Evolutionary conservation across 2,329 filamentous ascomycete species (phyloP), one percentile per base, ranked within the genome.

Genomic region (Hypoxylon sp.): DNA sequence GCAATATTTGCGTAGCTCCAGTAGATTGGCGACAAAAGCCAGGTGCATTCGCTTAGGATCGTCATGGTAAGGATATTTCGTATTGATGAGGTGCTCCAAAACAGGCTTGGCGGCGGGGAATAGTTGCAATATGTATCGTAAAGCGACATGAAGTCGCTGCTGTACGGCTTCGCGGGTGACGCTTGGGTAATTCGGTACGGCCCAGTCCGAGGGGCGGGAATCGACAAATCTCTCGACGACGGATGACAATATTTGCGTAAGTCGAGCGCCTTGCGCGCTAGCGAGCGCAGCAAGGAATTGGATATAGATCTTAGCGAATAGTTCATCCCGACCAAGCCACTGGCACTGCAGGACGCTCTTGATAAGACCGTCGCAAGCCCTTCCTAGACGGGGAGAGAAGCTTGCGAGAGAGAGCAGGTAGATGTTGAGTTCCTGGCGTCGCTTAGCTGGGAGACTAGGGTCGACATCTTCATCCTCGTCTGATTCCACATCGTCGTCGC

Each of bases 21-120:
- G 81, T 8, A 98, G 81, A 74, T 98, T 97, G 71, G 90, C 85
- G 60, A 97, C 90, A 73, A 96, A 99, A n/a, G 89, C 88, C 70
- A 94, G 87, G 75, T 97, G 93, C n/a, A 87, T 84, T 68, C 89
- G 89, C 65, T 90, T 90, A 3, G 89, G 87, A 55, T 97, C 92
- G 66, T 89, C 89, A 51, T 91, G 84, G 62, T 88, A 91, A 0
- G 93, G 93, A 64, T 96, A 97, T 43, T 89, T 89, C 51, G 81
- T 77, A 50, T 85, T 79, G 39, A 97, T 77, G 50, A 93, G 81
- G 32, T 87, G 85, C 37, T 90, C 87, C 28, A 97, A 80, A 1
- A 90, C 85, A 34, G 87, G 83, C 65, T 89, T 89, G 4, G 91
- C 91, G 30, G 93, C 91, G 2, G 95, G 94, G 58, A 96, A 91